These are phyloP conservation scores for Vigna radiata DNA, from an alignment of 306 rosid genomes.

Conservation along the genomic window DNA sequence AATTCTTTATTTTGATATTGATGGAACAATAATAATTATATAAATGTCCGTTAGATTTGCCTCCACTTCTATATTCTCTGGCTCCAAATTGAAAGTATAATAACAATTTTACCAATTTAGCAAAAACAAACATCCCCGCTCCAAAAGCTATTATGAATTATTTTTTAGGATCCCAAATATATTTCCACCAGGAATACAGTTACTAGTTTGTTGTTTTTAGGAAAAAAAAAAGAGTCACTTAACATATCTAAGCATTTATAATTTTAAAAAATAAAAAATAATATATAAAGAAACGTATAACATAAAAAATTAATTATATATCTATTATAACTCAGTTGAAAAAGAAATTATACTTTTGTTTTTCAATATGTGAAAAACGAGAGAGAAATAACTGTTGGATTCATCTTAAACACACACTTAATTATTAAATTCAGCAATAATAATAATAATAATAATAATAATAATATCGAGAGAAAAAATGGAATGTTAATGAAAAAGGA, in stretches of 20 bases:
- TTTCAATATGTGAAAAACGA: too few relatives aligned
- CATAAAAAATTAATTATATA: too few relatives aligned
- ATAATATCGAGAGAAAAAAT: not conserved
- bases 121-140: not conserved
- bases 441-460: not conserved
- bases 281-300: too few relatives aligned
- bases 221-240: too few relatives aligned
- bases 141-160: not conserved
- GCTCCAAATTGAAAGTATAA: not conserved
- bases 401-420: not conserved
- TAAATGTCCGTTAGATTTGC: slow-evolving; percentile 20
- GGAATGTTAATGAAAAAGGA: not conserved
- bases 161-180: not conserved
- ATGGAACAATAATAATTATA: slow-evolving; percentile 5
- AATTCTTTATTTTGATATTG: too few relatives aligned
- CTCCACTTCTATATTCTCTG: not conserved
- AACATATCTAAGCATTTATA: not conserved
- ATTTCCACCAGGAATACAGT: not conserved
- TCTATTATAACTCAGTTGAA: too few relatives aligned
- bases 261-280: too few relatives aligned
- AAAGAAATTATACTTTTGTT: too few relatives aligned
- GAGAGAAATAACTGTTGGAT: too few relatives aligned
- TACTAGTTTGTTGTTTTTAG: not conserved
- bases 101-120: not conserved
- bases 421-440: not conserved